A percentile compares a stretch with the other conserved stretches of the same genome.
These are phyloP conservation scores for Alnus glutinosa DNA, from an alignment of 306 rosid genomes.

Conservation along the genomic window DNA sequence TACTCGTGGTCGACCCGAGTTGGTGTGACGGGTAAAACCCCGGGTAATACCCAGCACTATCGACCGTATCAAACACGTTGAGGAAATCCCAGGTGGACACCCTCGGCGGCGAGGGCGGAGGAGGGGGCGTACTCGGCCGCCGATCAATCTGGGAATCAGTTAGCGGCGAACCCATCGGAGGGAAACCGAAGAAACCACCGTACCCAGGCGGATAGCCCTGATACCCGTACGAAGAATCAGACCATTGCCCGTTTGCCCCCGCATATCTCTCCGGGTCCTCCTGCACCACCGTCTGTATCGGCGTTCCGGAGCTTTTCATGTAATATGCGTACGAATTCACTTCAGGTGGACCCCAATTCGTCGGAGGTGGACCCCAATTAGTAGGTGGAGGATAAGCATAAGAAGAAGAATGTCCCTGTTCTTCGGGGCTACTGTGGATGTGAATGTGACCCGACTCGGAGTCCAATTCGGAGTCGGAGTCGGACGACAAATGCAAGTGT, in stretches of 20 bases:
- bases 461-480: slow-evolving; percentile 59
- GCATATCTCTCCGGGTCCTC: slow-evolving; percentile 51
- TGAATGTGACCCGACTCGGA: slow-evolving; percentile 64
- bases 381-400: slow-evolving; percentile 20
- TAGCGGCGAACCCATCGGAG: slow-evolving; percentile 46
- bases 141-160: slow-evolving; percentile 30
- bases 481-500: slow-evolving; percentile 69
- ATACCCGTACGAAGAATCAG: slow-evolving; percentile 43
- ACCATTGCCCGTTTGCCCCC: slow-evolving; percentile 45
- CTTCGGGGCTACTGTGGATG: slow-evolving; percentile 49
- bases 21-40: slow-evolving; percentile 37
- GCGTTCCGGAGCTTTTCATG: slow-evolving; percentile 67
- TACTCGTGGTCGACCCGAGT: slow-evolving; percentile 64
- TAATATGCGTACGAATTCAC: slow-evolving; percentile 47
- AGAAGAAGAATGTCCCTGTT: slow-evolving; percentile 10
- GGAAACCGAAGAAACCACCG: slow-evolving; percentile 62
- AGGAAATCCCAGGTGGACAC: slow-evolving; percentile 80
- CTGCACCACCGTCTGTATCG: slow-evolving; percentile 48
- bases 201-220: slow-evolving; percentile 24
- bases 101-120: slow-evolving; percentile 90
- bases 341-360: slow-evolving; percentile 38
- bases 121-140: slow-evolving; percentile 43
- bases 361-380: slow-evolving; percentile 15
- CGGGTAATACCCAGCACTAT: slow-evolving; percentile 45
- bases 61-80: slow-evolving; percentile 67